phyloP scores from a whole-genome alignment of 2,329 filamentous ascomycete species.

The Leptographium radiaticola region DNA sequence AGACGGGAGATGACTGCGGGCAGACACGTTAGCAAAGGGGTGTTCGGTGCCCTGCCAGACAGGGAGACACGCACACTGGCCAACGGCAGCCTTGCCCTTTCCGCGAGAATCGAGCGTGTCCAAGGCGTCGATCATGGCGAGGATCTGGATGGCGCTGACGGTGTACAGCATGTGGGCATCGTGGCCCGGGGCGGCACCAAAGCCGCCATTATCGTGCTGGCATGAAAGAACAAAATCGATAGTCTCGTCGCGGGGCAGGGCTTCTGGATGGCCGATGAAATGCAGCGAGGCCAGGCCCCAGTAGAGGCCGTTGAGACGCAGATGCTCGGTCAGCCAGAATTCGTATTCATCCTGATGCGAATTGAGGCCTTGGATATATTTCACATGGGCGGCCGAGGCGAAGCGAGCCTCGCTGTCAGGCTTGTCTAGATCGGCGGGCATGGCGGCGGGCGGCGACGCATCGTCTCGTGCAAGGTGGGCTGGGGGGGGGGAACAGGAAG shows the following conservation, averaged over 20 bases:
- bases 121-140: constrained; percentile 75
- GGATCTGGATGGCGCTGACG: constrained; percentile 85
- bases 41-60: background rate
- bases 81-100: constrained; percentile 59
- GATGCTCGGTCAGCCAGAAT: constrained; percentile 95
- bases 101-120: constrained; percentile 65
- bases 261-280: constrained; percentile 68
- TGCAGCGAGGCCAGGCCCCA: constrained; percentile 89
- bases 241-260: constrained; percentile 65
- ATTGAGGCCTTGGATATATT: constrained; percentile 87
- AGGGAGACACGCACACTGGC: constrained; percentile 51
- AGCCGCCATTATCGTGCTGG: constrained; percentile 76
- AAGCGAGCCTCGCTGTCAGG: constrained; percentile 28
- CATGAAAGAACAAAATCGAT: constrained; percentile 95
- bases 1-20: constrained; percentile 59
- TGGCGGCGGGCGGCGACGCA: constrained; percentile 8
- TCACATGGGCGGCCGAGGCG: constrained; percentile 55
- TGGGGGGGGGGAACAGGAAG: background rate
- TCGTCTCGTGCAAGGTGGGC: background rate
- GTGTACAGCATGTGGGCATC: constrained; percentile 96
- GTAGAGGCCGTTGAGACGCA: constrained; percentile 90
- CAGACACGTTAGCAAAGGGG: background rate
- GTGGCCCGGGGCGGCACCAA: constrained; percentile 86
- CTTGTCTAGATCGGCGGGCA: constrained; percentile 21
- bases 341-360: constrained; percentile 87